Percentiles rank a stretch among this genome's conserved stretches.
Evolutionary conservation across 1,139 yeast genomes (phyloP).

Genomic region (Ogataea hybrid): DNA sequence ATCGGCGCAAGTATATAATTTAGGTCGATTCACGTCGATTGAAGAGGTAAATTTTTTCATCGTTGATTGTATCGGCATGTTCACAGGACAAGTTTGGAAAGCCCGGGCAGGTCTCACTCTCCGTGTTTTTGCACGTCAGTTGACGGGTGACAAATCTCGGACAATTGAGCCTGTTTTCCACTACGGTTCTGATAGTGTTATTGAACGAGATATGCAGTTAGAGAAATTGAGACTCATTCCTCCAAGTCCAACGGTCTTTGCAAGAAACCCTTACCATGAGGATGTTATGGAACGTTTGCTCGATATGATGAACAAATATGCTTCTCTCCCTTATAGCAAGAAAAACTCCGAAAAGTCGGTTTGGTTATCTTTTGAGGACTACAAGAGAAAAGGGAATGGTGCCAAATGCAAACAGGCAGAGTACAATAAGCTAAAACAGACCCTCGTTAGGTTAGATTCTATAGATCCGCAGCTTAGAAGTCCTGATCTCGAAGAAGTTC

Average conservation of each 20-base stretch:
- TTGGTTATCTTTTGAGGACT: constrained; percentile 69
- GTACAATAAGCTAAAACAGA: constrained; percentile 59
- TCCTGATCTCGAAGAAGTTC: constrained; percentile 54
- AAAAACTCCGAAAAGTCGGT: constrained; percentile 33
- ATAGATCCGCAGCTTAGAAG: constrained; percentile 85
- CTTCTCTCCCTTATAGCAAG: constrained; percentile 54
- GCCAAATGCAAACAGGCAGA: constrained; percentile 69
- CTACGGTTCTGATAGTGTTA: constrained; percentile 21
- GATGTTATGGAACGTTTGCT: constrained; percentile 61
- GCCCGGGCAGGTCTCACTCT: background rate
- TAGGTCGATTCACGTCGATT: constrained; percentile 1
- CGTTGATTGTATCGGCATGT: constrained; percentile 1
- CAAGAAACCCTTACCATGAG: constrained; percentile 83
- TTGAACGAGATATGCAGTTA: constrained; percentile 39
- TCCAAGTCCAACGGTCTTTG: constrained; percentile 57
- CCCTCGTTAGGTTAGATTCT: constrained; percentile 66
- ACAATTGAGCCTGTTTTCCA: constrained; percentile 17
- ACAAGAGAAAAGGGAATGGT: constrained; percentile 66
- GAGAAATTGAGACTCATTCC: constrained; percentile 71
- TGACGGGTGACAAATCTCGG: constrained; percentile 4
- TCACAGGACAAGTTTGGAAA: constrained; percentile 3
- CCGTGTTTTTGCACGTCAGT: constrained; percentile 2
- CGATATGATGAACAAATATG: constrained; percentile 57
- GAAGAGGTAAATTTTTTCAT: constrained; percentile 4
- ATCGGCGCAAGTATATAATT: constrained; percentile 3